phyloP scores from a whole-genome alignment of 2,329 filamentous ascomycete genomes.

The Neofusicoccum laricinum region DNA sequence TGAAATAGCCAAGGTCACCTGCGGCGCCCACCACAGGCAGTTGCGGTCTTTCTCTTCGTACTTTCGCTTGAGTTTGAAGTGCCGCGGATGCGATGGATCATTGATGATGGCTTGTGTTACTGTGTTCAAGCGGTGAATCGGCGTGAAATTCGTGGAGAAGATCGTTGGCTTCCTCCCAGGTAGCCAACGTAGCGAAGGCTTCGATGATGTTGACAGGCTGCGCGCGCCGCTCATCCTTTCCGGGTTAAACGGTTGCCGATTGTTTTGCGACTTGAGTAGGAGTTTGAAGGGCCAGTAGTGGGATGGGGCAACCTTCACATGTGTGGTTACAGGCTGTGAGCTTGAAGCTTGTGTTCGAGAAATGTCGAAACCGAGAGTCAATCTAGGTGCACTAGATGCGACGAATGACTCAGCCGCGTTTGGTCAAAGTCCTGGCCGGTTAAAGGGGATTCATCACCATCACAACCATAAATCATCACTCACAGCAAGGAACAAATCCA shows the following conservation, averaged over 20 bases:
- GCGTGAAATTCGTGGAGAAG: background rate
- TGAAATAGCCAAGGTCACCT: slow-evolving; percentile 23
- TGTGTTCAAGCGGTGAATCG: background rate
- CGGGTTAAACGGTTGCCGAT: too few relatives aligned
- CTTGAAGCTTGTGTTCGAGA: background rate
- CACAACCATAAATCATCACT: too few relatives aligned
- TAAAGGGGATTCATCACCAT: too few relatives aligned
- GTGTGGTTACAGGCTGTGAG: background rate
- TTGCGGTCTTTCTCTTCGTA: slow-evolving; percentile 19
- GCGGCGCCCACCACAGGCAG: slow-evolving; percentile 34
- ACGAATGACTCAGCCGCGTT: background rate
- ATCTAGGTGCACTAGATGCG: too few relatives aligned
- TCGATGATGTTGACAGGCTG: background rate
- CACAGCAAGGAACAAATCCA: too few relatives aligned
- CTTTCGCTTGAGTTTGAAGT: background rate
- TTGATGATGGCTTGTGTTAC: background rate
- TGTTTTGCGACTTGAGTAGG: background rate
- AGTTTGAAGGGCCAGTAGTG: background rate
- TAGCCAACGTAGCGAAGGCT: background rate
- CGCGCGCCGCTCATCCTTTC: background rate
- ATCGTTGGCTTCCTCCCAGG: background rate
- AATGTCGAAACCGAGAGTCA: background rate
- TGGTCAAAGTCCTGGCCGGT: background rate
- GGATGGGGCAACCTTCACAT: background rate
- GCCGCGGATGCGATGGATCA: background rate